Base-by-base conservation (phyloP, 345 rosid species). In the Schrenkiella parvula region DNA sequence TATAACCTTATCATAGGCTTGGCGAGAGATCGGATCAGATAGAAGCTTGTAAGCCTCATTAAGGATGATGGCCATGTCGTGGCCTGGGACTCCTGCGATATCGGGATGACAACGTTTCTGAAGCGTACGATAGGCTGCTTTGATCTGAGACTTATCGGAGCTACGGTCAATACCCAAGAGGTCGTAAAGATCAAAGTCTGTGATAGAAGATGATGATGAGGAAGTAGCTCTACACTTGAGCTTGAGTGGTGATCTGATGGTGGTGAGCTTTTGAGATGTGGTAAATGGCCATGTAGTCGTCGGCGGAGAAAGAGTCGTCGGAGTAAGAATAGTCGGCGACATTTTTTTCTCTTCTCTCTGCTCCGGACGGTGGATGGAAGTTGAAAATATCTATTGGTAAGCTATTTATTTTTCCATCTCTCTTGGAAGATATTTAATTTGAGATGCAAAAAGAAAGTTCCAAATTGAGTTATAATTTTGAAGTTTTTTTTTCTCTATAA, bases 101-200 rank as follows among this genome's bases (percentile, higher is more conserved):
- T 93, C 97, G 0, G 97, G 98, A 65, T 93, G 97, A 69, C 97
- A 93, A 4, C 84, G 79, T 71, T 90, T 93, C 83, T 93, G 96
- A 44, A 89, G 75, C 8, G 60, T 31, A 19, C 97, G 85, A 17
- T 93, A 93, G 0, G 97, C 98, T 11, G 73, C 32, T 79, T 90
- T 90, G 28, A 93, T 90, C 80, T 89, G 87, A 21, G 87, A 59
- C 14, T 80, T 86, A 41, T 83, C 74, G 3, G 84, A 85, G 8
- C 79, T 61, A 58, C 86, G 82, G 8, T 90, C 90, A 28, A 93
- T 38, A 8, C 97, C 98, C 5, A 93, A 79, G 51, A 93, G 88
- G 65, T 89, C 96, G 23, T 90, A 90, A n/a, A 90, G 88, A 78
- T 93, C 97, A 26, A 89, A 87, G 59, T 87, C 89, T 8, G 80